Evolutionary conservation across 1,284 basidiomycete species (phyloP), one percentile per base, ranked within the genome.

Genomic region (Ceratobasidium theobromae): DNA sequence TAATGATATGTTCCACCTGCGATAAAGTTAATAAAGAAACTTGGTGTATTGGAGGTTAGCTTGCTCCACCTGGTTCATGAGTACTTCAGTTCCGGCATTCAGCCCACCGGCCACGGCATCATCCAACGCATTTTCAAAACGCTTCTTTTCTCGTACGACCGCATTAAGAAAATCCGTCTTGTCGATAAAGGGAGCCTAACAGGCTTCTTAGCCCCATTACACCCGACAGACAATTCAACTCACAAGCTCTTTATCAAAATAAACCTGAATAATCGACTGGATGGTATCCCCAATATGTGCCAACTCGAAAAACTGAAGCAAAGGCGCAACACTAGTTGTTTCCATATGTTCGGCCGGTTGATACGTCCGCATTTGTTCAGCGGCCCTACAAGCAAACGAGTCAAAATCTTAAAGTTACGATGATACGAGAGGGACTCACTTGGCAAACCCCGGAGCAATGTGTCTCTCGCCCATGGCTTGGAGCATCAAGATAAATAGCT

Each of bases 241-340:
- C 65, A 90, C 91, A 74, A 98, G 79, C 73, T 97, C 95, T 74
- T 95, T 95, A 73, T 98, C 95, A 74, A 95, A 99, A 77, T 96
- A 99, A 1, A 98, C 96, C 72, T 98, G 93, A 1, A 97, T 86
- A 87, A 99, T 97, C 28, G 90, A 93, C 77, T 95, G 93, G 55
- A 99, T 98, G 18, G 93, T 99, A 75, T 99, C 96, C 0, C 94
- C 97, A 16, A 98, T 82, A 78, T 99, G 96, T 0, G 97, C 95
- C 16, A 99, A 81, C 79, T 98, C 96, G 72, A 99, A 98, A 77
- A 99, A 99, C 76, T 98, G 95, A 48, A 98, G 79, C 1, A 99
- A 78, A 0, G 96, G 95, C 0, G 94, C 93, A 0, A 98, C 94
- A 66, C 84, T 86, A 27, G 83, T 85, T 16, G 85, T 88, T 62